These are phyloP conservation scores for Graphilbum ipis-grandicollis DNA, from an alignment of 2,329 filamentous ascomycete genomes.

Conservation along the genomic window DNA sequence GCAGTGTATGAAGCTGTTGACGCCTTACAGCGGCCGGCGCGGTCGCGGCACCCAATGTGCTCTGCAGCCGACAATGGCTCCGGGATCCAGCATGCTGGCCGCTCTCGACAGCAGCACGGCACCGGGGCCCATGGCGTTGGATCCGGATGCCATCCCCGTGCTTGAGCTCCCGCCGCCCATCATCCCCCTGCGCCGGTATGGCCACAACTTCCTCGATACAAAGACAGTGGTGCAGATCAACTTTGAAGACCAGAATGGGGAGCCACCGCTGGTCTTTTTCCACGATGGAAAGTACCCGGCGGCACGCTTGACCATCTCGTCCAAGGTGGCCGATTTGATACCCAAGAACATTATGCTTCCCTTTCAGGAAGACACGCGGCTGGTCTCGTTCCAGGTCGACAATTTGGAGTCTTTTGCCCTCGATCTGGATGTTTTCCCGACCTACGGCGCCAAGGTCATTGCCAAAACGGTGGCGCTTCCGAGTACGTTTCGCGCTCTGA, in stretches of 20 bases:
- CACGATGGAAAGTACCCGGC: constrained; percentile 94
- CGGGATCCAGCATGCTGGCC: constrained; percentile 2
- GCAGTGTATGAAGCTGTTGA: constrained; percentile 81
- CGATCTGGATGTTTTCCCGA: constrained; percentile 95
- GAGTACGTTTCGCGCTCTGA: constrained; percentile 60
- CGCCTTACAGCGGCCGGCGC: constrained; percentile 25
- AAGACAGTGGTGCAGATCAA: constrained; percentile 91
- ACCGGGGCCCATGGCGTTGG: constrained; percentile 47
- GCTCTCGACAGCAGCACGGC: constrained; percentile 28
- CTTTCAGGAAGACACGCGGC: constrained; percentile 86
- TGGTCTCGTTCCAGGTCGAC: constrained; percentile 92
- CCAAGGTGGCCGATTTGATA: constrained; percentile 88
- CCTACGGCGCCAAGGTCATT: constrained; percentile 93
- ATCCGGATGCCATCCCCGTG: constrained; percentile 77
- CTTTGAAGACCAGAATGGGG: constrained; percentile 62
- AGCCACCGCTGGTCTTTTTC: constrained; percentile 80
- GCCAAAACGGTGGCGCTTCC: constrained; percentile 87
- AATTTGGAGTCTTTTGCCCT: constrained; percentile 83
- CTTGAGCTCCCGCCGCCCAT: constrained; percentile 89
- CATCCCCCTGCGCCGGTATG: constrained; percentile 83
- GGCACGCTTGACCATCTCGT: constrained; percentile 86
- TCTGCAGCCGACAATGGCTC: constrained; percentile 12
- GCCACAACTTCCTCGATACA: constrained; percentile 95
- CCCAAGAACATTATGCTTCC: constrained; percentile 91
- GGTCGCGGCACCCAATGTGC: constrained; percentile 13